Evolutionary conservation across 202 grass and related monocot species (phyloP).

Genomic region (Dendrocalamus latiflorus): DNA sequence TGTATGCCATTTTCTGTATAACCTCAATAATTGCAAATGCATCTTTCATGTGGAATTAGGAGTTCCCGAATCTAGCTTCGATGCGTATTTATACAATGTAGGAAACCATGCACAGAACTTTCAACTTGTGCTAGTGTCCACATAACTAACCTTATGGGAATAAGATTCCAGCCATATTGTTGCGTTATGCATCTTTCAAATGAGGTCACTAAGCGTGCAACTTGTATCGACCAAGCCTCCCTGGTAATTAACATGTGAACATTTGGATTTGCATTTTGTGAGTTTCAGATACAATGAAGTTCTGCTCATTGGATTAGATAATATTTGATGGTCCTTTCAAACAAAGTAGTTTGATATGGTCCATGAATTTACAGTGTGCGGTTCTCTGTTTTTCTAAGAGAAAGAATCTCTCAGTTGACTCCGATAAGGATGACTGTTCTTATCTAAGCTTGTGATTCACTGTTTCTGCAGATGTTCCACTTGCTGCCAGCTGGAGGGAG

Average conservation of each 20-base stretch:
- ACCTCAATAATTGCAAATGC: not conserved
- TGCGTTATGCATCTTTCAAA: not conserved
- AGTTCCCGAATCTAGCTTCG: not conserved
- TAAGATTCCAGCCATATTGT: not conserved
- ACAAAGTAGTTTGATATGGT: too few relatives aligned
- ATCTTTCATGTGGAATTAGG: not conserved
- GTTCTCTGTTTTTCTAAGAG: not conserved
- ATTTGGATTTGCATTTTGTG: not conserved
- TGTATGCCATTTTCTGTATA: not conserved
- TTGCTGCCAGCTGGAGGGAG: conserved; percentile 26
- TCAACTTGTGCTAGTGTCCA: not conserved
- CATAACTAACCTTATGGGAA: not conserved
- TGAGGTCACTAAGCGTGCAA: not conserved
- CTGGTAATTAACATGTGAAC: not conserved
- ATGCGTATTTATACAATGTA: not conserved
- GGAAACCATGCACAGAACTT: not conserved
- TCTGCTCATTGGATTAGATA: not conserved
- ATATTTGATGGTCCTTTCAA: too few relatives aligned
- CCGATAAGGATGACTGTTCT: not conserved
- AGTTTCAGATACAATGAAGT: not conserved
- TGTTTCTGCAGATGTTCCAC: conserved; percentile 45
- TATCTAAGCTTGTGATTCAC: not conserved
- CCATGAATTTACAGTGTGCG: not conserved
- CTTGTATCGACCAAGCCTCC: not conserved
- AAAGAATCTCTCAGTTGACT: too few relatives aligned